phyloP scores from a whole-genome alignment of 2,329 filamentous ascomycete species.

The Colletotrichum tropicale region DNA sequence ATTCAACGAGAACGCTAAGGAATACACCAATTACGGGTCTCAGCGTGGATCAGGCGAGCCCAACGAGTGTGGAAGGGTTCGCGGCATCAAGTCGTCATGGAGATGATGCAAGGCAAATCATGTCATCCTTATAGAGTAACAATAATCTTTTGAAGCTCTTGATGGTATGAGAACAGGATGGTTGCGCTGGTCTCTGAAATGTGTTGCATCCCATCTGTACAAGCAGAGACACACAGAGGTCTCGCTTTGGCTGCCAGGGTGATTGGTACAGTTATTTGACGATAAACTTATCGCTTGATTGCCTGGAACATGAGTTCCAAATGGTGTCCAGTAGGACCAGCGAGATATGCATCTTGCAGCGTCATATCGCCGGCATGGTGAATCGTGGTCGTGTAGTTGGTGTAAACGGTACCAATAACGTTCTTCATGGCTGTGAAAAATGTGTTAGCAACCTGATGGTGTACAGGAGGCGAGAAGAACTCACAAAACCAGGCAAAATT shows the following conservation, averaged over 20 bases:
- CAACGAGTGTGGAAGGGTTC: background rate
- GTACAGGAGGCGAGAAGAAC: background rate
- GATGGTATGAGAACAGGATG: background rate
- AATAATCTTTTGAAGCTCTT: background rate
- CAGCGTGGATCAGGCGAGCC: background rate
- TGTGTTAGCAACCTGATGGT: background rate
- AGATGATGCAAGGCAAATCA: background rate
- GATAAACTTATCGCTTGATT: background rate
- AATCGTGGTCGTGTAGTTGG: background rate
- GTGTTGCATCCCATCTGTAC: background rate
- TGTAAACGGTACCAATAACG: background rate
- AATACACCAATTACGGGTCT: background rate
- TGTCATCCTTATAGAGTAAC: background rate
- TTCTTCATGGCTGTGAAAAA: background rate
- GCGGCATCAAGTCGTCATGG: background rate
- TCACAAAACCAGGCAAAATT: background rate
- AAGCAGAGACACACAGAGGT: background rate
- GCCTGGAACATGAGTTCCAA: background rate
- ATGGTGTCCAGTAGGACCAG: background rate
- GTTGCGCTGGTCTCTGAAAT: background rate
- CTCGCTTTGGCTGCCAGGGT: background rate
- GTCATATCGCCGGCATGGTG: background rate
- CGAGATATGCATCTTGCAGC: background rate
- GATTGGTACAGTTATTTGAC: fast-evolving
- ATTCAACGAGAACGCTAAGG: background rate